Evolutionary conservation across 305 asterid species (phyloP).

Genomic region (Solanum aculeatissimum): DNA sequence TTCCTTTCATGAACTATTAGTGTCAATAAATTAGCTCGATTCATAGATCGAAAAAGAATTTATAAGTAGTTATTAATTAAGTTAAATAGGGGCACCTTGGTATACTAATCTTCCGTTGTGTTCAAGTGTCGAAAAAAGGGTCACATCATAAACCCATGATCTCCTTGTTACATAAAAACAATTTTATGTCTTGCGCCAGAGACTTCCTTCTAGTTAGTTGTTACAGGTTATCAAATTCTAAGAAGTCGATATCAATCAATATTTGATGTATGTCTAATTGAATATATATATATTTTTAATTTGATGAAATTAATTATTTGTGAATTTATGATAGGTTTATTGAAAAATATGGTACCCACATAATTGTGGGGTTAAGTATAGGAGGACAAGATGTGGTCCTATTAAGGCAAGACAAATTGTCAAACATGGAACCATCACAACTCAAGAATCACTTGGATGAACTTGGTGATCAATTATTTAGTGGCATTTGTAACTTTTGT

Average conservation of each 20-base stretch:
- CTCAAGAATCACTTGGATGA: constrained; percentile 64
- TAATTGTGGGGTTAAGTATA: constrained; percentile 74
- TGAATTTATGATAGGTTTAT: constrained; percentile 53
- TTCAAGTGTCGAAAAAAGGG: no score
- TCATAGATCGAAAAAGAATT: not conserved
- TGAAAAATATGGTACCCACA: constrained; percentile 86
- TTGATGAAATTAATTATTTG: not conserved
- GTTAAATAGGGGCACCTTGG: no score
- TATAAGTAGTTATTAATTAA: not conserved
- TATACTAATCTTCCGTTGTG: no score
- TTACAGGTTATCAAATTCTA: not conserved
- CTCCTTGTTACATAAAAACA: not conserved
- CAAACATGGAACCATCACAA: constrained; percentile 61
- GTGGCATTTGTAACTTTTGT: constrained; percentile 57
- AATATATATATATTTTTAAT: not conserved
- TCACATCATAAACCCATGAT: not conserved
- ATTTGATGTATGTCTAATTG: not conserved
- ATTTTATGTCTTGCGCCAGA: not conserved
- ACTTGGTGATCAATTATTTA: constrained; percentile 77
- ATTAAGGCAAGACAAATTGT: constrained; percentile 64
- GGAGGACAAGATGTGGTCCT: constrained; percentile 82
- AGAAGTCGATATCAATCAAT: not conserved
- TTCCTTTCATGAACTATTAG: not conserved
- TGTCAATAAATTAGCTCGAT: not conserved
- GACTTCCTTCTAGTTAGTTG: not conserved